Evolutionary conservation across 257 asterid genomes (phyloP), one percentile per base, ranked within the genome.

Genomic region (Misopates orontium): DNA sequence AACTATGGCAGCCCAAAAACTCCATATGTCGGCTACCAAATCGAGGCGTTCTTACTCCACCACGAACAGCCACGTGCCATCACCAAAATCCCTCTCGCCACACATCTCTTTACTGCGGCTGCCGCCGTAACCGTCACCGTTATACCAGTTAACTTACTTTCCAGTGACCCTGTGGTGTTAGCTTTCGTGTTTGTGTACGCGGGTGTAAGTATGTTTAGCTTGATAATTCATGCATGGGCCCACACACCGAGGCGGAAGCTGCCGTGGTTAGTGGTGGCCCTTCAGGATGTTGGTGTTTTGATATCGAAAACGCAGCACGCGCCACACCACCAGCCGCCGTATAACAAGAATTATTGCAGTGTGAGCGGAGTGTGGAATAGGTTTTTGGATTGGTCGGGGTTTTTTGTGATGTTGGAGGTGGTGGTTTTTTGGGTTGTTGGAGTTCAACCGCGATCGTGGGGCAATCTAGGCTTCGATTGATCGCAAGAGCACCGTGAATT

Each of bases 221-320:
- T 86, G 74, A 88, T 85, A 75, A 85, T 84, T 32, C 98, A 91
- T 63, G 87, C 93, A 0, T 89, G 98, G 97, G 93, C 94, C 0
- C 98, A 92, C 66, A 79, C 84, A 25, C 75, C 88, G 20, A 85
- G 73, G 77, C 75, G 91, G 77, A 83, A 64, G 80, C 85, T 92
- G 54, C 97, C 88, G 15, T 44, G 74, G n/a, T 1, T 66, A 44
- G 97, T 92, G 67, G 87, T 74, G 69, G 85, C 88, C 22, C 77
- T 92, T 48, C 98, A 92, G 31, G 93, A 87, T 22, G 76, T 81
- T 16, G 96, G 98, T 8, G 70, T 83, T 17, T 82, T 92, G 22
- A 83, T 92, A 42, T 79, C 93, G 17, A 77, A 82, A 36, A 23
- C 77, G 21, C 84, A 83, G 78, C 98, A 92, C 66, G 85, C 74